A percentile compares a stretch with the other conserved stretches of the same genome.
Evolutionary conservation across 2,329 filamentous ascomycete species (phyloP).

Genomic region (Fusarium sublunatum): DNA sequence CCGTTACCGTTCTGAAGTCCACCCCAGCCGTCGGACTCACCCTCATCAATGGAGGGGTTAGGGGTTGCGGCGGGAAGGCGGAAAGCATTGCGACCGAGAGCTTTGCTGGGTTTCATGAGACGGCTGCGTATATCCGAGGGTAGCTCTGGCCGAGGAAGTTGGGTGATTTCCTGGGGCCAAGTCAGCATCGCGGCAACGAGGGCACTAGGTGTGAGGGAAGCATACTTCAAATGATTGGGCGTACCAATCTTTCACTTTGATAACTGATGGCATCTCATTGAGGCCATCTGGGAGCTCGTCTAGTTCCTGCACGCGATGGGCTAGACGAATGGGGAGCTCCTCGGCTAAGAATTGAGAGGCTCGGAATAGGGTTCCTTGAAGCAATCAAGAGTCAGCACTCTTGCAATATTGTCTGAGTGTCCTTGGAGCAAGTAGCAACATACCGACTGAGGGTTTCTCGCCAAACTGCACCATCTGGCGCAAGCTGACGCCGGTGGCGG

Average conservation of each 20-base stretch:
- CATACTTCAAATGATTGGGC: conserved; percentile 97
- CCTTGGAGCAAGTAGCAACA: conserved; percentile 80
- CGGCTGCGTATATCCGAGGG: conserved; percentile 80
- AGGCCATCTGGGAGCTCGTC: conserved; percentile 92
- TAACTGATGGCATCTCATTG: conserved; percentile 97
- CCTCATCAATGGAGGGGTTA: conserved; percentile 89
- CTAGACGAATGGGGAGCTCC: conserved; percentile 95
- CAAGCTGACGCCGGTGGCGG: conserved; percentile 93
- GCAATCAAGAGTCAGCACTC: conserved; percentile 23
- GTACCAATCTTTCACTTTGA: conserved; percentile 97
- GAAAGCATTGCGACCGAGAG: conserved; percentile 66
- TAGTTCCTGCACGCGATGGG: conserved; percentile 95
- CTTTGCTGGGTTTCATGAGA: conserved; percentile 75
- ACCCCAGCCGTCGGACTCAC: conserved; percentile 77
- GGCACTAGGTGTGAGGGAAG: neutral
- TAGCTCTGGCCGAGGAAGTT: conserved; percentile 80
- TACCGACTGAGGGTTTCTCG: conserved; percentile 90
- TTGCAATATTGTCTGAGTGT: conserved; percentile 71
- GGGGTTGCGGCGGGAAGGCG: conserved; percentile 84
- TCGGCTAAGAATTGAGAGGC: conserved; percentile 98
- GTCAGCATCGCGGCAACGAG: conserved; percentile 17
- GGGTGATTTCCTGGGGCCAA: conserved; percentile 82
- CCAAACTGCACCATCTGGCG: conserved; percentile 99
- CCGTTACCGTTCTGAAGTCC: conserved; percentile 59
- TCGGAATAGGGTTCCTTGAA: conserved; percentile 88